phyloP scores from a whole-genome alignment of 805 yeast species.

The Lipomyces spencermartinsiae region DNA sequence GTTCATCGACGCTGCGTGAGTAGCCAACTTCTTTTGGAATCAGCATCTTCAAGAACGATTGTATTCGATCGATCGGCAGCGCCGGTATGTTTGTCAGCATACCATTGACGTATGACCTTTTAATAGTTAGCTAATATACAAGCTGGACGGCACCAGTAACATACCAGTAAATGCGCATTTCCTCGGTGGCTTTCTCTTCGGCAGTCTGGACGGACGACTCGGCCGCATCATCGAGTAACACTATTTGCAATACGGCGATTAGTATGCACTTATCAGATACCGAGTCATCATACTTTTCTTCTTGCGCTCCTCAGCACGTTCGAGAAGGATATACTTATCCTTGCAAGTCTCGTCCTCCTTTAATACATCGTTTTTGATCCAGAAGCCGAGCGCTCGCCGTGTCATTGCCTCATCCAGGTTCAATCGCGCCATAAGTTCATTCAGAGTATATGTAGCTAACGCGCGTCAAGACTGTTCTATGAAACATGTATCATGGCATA shows the following conservation, averaged over 20 bases:
- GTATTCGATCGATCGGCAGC: constrained; percentile 56
- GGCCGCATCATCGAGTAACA: constrained; percentile 23
- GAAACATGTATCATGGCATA: background rate
- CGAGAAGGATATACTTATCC: constrained; percentile 53
- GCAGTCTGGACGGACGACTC: constrained; percentile 41
- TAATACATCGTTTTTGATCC: constrained; percentile 69
- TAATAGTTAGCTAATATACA: constrained; percentile 28
- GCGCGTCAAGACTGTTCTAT: constrained; percentile 10
- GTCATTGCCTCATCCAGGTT: constrained; percentile 54
- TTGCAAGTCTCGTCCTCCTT: constrained; percentile 45
- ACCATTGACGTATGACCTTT: constrained; percentile 59
- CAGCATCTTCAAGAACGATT: constrained; percentile 60
- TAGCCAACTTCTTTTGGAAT: constrained; percentile 59
- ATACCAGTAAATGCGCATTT: constrained; percentile 44
- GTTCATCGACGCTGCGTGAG: constrained; percentile 50
- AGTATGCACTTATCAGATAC: background rate
- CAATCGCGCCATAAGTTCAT: constrained; percentile 48
- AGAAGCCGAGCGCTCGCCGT: constrained; percentile 55
- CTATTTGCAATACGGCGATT: constrained; percentile 1
- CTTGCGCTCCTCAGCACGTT: constrained; percentile 43
- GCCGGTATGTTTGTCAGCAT: constrained; percentile 65
- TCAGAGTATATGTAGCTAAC: constrained; percentile 44
- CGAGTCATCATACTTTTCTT: constrained; percentile 18
- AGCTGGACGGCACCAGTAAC: background rate
- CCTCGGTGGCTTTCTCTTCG: constrained; percentile 45